phyloP scores from a whole-genome alignment of 441 rosid species.

The Populus tomentosa region DNA sequence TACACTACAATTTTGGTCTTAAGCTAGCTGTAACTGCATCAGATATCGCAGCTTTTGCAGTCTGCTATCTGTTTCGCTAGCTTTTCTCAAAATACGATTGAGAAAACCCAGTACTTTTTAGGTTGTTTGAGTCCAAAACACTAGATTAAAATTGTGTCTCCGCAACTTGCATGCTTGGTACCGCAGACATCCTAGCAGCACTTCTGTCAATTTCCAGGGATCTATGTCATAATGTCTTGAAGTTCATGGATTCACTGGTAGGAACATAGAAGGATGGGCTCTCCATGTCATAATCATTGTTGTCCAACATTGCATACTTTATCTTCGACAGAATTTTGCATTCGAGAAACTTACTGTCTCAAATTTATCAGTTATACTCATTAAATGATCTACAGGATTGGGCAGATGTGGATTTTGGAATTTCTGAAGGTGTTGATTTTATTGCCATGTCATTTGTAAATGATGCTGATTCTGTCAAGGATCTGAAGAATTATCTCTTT shows the following conservation, averaged over 20 bases:
- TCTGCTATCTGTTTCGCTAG: not conserved
- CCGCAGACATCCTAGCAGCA: not conserved
- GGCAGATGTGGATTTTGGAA: conserved; percentile 64
- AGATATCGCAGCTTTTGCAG: not conserved
- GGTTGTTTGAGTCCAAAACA: not conserved
- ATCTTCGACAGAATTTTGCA: not conserved
- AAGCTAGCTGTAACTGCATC: not conserved
- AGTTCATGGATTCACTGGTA: not conserved
- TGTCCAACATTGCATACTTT: not conserved
- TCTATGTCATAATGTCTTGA: not conserved
- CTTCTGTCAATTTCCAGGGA: not conserved
- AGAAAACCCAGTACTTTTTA: not conserved
- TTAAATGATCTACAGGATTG: conserved; percentile 46
- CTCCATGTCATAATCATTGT: not conserved
- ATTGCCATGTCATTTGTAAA: conserved; percentile 67
- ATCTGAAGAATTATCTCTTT: conserved; percentile 52
- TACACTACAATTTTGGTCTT: not conserved
- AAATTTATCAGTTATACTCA: not conserved
- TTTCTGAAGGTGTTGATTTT: conserved; percentile 64
- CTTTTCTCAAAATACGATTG: not conserved
- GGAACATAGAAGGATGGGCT: not conserved
- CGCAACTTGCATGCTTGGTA: not conserved
- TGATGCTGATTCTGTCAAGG: conserved; percentile 45
- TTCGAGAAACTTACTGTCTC: not conserved
- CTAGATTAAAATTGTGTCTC: not conserved